A percentile compares a stretch with the other conserved stretches of the same genome.
phyloP scores from a whole-genome alignment of 202 grass and related monocot species.

The Tripidium arundinaceum region DNA sequence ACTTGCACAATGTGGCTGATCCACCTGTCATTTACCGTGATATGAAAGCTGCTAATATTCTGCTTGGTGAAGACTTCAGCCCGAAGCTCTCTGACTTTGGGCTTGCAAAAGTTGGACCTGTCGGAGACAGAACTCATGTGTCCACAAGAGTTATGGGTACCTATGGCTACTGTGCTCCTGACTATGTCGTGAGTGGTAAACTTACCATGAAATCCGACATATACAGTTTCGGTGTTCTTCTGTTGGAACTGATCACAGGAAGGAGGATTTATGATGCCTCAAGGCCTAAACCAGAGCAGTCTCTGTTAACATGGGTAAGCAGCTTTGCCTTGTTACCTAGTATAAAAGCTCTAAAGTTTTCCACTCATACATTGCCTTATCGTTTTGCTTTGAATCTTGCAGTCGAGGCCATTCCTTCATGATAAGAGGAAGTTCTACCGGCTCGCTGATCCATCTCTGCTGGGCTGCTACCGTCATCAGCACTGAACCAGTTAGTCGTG shows the following conservation, averaged over 20 bases:
- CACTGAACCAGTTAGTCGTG: conserved; percentile 77
- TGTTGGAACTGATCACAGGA: conserved; percentile 89
- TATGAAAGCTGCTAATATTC: conserved; percentile 92
- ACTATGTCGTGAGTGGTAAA: conserved; percentile 86
- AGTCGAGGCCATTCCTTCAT: conserved; percentile 74
- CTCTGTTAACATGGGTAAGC: conserved; percentile 74
- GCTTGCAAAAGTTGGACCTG: conserved; percentile 87
- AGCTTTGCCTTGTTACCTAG: not conserved
- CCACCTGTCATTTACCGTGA: conserved; percentile 95
- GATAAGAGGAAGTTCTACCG: conserved; percentile 66
- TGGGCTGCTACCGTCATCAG: conserved; percentile 53
- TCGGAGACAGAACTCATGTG: conserved; percentile 88
- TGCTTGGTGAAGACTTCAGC: conserved; percentile 67
- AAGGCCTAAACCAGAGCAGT: conserved; percentile 57
- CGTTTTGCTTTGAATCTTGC: conserved; percentile 16
- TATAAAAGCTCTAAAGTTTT: not conserved
- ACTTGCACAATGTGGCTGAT: conserved; percentile 88
- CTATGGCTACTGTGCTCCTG: conserved; percentile 94
- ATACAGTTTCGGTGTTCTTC: conserved; percentile 93
- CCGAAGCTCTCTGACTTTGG: conserved; percentile 98
- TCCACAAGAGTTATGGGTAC: conserved; percentile 99
- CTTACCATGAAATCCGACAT: conserved; percentile 93
- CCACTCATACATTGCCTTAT: not conserved
- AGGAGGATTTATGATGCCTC: conserved; percentile 73
- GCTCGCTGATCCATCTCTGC: conserved; percentile 63